phyloP scores from a whole-genome alignment of 2,329 filamentous ascomycete species.

The Pseudocercospora fuligena region DNA sequence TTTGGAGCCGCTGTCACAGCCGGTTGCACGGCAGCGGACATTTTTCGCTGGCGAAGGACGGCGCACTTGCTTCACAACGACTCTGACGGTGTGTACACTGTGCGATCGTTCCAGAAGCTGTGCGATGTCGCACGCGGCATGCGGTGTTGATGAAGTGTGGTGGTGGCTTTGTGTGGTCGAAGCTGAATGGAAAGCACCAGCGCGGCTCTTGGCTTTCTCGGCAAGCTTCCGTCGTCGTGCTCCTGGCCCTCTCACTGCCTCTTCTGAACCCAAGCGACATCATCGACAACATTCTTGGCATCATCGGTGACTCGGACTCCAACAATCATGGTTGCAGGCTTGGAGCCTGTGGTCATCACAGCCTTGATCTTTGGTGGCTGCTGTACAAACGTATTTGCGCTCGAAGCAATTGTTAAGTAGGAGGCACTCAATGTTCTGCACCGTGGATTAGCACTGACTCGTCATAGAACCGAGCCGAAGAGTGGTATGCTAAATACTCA shows the following conservation, averaged over 20 bases:
- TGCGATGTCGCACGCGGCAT: slow-evolving; percentile 10
- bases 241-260: neutral
- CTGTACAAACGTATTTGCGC: slow-evolving; percentile 94
- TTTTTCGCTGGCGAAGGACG: neutral
- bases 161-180: neutral
- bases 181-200: neutral
- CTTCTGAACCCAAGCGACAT: neutral
- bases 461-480: slow-evolving; percentile 73
- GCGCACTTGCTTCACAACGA: neutral
- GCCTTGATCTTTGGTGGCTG: slow-evolving; percentile 93
- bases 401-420: slow-evolving; percentile 94
- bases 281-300: neutral
- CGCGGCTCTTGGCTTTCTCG: neutral
- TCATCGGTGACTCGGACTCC: neutral
- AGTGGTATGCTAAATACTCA: slow-evolving; percentile 64
- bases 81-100: neutral
- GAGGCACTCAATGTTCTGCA: slow-evolving; percentile 39
- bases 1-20: neutral
- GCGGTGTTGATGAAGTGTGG: neutral
- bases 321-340: slow-evolving; percentile 19
- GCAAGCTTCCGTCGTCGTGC: neutral
- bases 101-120: slow-evolving; percentile 12
- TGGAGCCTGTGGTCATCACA: slow-evolving; percentile 61
- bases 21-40: neutral
- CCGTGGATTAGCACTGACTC: neutral